Evolutionary conservation across 768 basidiomycete genomes (phyloP), one percentile per base, ranked within the genome.

Genomic region (Amanita exitialis): DNA sequence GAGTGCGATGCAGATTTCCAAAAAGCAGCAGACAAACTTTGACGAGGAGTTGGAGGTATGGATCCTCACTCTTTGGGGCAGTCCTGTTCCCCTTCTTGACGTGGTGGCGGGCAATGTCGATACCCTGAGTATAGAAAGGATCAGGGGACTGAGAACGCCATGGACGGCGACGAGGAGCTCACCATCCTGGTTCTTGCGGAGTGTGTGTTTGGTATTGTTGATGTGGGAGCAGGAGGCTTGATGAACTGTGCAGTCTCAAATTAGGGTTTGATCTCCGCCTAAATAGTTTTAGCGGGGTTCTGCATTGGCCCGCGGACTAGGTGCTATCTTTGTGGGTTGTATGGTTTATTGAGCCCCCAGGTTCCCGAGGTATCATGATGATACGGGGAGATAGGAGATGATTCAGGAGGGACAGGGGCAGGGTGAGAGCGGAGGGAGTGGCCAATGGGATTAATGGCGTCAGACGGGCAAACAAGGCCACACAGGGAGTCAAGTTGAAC

Each of bases 51-150:
- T 96, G 83, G 62, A 99, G 82, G 76, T 99, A 98, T 15, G 95
- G 95, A 72, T 99, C 96, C 87, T 97, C 91, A 69, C 91, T 95
- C 78, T 90, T 90, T 68, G 96, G 96, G 56, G 90, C 90, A 60
- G 88, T 87, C 57, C 96, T 84, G 65, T 81, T 75, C 61, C 93
- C 83, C 81, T 96, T 97, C 85, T 89, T 95, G 83, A 96, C 94
- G 83, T 99, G 95, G 79, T 98, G 95, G 71, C 77, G 74, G 69
- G 78, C 77, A 72, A 97, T 81, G 75, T 96, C 93, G 72, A 96
- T 95, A 85, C 92, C 93, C 93, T 90, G 66, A 12, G 34, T 50
- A 60, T 45, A 39, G 39, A 18, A 39, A 20, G 39, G 2, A 10
- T 43, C 18, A 34, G 9, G 16, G 51, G 42, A 47, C 59, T 25